Conservation (phyloP, 2,329 filamentous ascomycete genomes). For the Talaromyces sp. region DNA sequence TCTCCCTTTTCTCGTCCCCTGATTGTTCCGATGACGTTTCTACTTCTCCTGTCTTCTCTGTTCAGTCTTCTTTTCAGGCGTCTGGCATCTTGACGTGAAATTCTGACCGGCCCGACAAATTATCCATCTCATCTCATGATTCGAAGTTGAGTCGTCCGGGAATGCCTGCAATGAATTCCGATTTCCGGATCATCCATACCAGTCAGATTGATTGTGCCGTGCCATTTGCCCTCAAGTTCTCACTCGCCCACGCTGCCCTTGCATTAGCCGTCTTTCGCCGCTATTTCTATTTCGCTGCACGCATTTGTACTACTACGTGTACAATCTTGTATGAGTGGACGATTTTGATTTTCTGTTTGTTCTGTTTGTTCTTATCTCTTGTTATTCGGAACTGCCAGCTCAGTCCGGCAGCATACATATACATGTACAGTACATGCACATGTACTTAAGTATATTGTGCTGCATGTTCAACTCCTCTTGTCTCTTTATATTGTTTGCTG, state of each 20-base stretch:
- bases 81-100: neutral
- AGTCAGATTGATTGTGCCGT: neutral
- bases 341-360: slow-evolving; percentile 6
- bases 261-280: slow-evolving; percentile 7
- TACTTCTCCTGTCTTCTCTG: neutral
- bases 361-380: neutral
- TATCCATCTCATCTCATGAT: slow-evolving; percentile 1
- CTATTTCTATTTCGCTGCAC: slow-evolving; percentile 2
- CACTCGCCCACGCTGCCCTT: slow-evolving; percentile 11
- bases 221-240: neutral
- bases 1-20: neutral
- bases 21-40: neutral
- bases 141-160: neutral
- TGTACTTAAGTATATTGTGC: slow-evolving; percentile 4
- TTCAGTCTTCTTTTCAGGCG: neutral
- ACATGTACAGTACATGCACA: slow-evolving; percentile 2
- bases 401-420: slow-evolving; percentile 5
- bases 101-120: neutral
- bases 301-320: slow-evolving; percentile 13
- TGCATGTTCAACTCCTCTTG: neutral
- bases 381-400: slow-evolving; percentile 4
- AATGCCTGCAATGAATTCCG: neutral
- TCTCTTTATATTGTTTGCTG: neutral
- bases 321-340: slow-evolving; percentile 13
- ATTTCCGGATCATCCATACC: slow-evolving; percentile 3